Conservation (phyloP, 164 flowering plant species). For the Aristolochia californica region DNA sequence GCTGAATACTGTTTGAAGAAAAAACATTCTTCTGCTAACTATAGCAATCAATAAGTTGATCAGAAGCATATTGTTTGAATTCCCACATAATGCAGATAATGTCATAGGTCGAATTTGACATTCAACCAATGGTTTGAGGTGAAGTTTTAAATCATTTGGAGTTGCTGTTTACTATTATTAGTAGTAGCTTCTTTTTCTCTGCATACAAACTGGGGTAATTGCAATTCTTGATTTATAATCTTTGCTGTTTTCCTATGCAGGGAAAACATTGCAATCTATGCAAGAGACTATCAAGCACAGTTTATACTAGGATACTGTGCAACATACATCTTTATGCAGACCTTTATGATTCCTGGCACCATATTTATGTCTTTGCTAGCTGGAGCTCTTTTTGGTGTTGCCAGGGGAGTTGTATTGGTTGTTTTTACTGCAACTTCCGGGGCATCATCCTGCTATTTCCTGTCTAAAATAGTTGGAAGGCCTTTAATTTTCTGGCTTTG, state of each 20-base stretch:
- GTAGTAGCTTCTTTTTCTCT: not conserved
- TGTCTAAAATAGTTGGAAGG: conserved; percentile 88
- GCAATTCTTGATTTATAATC: not conserved
- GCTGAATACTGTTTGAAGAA: too few relatives aligned
- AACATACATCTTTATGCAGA: conserved; percentile 95
- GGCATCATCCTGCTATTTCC: conserved; percentile 81
- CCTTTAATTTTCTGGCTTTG: conserved; percentile 85
- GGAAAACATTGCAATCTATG: conserved; percentile 71
- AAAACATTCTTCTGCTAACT: not conserved
- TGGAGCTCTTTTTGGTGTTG: conserved; percentile 92
- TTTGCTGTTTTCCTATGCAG: conserved; percentile 25
- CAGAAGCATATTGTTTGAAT: not conserved
- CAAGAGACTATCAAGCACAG: conserved; percentile 52
- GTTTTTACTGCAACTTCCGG: conserved; percentile 93
- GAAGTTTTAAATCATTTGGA: not conserved
- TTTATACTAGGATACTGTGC: conserved; percentile 92
- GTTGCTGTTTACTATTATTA: conserved; percentile 23
- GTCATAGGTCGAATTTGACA: not conserved
- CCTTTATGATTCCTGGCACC: conserved; percentile 97
- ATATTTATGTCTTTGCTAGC: conserved; percentile 94
- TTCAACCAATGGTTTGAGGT: not conserved
- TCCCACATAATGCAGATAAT: not conserved
- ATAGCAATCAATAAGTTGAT: conserved; percentile 9
- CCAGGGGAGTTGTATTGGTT: conserved; percentile 72
- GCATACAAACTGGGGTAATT: not conserved